Percentiles rank a stretch among this genome's conserved stretches.
Conservation (phyloP, 164 flowering plant genomes). For the Tetrastigma voinierianum region DNA sequence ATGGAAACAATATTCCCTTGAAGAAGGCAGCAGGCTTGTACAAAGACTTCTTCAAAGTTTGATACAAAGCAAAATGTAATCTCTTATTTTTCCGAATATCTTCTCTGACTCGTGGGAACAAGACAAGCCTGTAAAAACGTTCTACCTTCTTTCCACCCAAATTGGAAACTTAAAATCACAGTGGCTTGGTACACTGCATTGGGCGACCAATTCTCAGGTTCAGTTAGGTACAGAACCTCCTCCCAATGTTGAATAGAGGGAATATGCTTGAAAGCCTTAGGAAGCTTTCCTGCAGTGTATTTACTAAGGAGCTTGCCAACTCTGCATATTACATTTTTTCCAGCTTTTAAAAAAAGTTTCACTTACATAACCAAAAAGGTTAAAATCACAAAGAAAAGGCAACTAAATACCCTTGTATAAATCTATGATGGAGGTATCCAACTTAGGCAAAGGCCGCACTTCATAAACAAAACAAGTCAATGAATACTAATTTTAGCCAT, state of each 20-base stretch:
- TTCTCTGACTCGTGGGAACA: constrained; percentile 86
- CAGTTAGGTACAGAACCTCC: constrained; percentile 77
- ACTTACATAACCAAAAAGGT: too few relatives aligned
- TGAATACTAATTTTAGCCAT: background rate
- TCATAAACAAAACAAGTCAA: constrained; percentile 36
- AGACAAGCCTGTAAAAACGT: constrained; percentile 82
- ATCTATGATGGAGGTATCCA: constrained; percentile 63
- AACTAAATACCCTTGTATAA: constrained; percentile 64
- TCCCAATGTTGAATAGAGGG: constrained; percentile 75
- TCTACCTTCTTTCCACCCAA: constrained; percentile 68
- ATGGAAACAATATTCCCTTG: constrained; percentile 83
- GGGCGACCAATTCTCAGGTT: constrained; percentile 97
- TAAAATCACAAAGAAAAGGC: background rate
- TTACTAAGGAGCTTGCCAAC: constrained; percentile 70
- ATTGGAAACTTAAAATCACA: constrained; percentile 84
- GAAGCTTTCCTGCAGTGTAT: constrained; percentile 88
- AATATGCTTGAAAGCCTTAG: constrained; percentile 82
- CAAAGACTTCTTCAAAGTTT: constrained; percentile 78
- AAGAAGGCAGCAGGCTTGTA: constrained; percentile 93
- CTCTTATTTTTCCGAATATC: constrained; percentile 80
- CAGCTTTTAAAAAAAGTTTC: background rate
- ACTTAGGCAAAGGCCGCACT: constrained; percentile 53
- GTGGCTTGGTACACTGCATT: constrained; percentile 93
- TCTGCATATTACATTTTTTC: constrained; percentile 36
- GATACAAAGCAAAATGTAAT: constrained; percentile 83